Percentiles rank a stretch among this genome's conserved stretches.
phyloP scores from a whole-genome alignment of 768 basidiomycete species.

The Amanita subjunquillea region DNA sequence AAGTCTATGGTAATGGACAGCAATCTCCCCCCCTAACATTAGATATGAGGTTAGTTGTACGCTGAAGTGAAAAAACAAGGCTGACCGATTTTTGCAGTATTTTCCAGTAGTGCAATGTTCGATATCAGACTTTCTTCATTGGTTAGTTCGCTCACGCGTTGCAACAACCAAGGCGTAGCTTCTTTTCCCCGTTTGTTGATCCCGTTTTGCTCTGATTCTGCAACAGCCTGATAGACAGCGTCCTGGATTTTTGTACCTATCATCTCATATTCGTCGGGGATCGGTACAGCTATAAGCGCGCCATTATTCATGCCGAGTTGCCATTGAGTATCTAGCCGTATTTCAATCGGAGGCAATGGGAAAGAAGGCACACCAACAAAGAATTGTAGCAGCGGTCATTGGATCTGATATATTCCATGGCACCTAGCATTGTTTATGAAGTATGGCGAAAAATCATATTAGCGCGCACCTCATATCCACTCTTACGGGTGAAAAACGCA shows the following conservation, averaged over 20 bases:
- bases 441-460: neutral
- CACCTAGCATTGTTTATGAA: constrained; percentile 34
- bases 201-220: constrained; percentile 75
- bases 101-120: constrained; percentile 86
- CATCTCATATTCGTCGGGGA: constrained; percentile 65
- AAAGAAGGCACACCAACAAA: constrained; percentile 34
- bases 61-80: neutral
- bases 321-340: constrained; percentile 48
- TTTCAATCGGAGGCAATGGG: neutral
- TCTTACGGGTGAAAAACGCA: constrained; percentile 82
- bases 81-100: constrained; percentile 77
- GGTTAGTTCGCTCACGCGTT: constrained; percentile 74
- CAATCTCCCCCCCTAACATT: constrained; percentile 61
- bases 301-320: constrained; percentile 70
- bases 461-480: constrained; percentile 61
- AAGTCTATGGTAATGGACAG: constrained; percentile 61
- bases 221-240: constrained; percentile 76
- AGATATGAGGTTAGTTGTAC: neutral
- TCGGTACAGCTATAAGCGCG: constrained; percentile 80
- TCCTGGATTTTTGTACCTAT: constrained; percentile 61
- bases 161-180: constrained; percentile 89
- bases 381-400: constrained; percentile 55
- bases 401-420: constrained; percentile 71
- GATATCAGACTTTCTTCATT: constrained; percentile 57
- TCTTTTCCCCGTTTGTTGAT: constrained; percentile 78